phyloP scores from a whole-genome alignment of 805 yeast species.

The Ascoidea asiatica region DNA sequence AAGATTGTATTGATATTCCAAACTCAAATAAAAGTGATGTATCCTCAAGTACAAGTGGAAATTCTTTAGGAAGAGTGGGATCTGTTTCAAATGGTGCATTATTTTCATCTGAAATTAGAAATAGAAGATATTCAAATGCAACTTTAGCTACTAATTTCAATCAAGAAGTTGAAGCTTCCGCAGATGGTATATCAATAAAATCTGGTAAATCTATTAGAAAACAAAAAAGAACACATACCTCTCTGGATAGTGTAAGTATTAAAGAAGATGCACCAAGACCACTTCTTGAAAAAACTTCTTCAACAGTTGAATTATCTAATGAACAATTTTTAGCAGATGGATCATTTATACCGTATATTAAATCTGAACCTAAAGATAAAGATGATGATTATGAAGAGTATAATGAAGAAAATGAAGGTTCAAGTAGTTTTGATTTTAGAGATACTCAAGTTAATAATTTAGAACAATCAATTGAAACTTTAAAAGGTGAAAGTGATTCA shows the following conservation, averaged over 20 bases:
- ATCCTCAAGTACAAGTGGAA: neutral
- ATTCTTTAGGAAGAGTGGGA: neutral
- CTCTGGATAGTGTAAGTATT: constrained; percentile 1
- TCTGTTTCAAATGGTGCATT: constrained; percentile 1
- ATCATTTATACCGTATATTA: constrained; percentile 12
- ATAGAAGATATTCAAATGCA: constrained; percentile 3
- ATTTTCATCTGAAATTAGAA: neutral
- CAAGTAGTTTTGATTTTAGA: constrained; percentile 9
- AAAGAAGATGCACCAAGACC: constrained; percentile 5
- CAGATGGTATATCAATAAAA: neutral
- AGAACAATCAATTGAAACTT: too few species aligned
- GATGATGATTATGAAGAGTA: constrained; percentile 15
- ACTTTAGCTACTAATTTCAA: constrained; percentile 1
- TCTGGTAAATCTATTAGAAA: neutral
- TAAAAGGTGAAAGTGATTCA: constrained; percentile 18
- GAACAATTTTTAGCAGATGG: constrained; percentile 19
- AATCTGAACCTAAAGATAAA: constrained; percentile 1
- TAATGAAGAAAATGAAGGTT: constrained; percentile 3
- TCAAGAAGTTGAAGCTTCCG: constrained; percentile 1
- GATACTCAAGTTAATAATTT: too few species aligned
- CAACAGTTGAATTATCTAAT: constrained; percentile 12
- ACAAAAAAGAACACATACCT: neutral
- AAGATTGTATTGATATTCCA: neutral
- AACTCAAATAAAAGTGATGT: neutral
- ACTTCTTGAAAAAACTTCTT: constrained; percentile 12